Conservation (phyloP, 2,329 filamentous ascomycete genomes). For the Fusarium pilosicola region DNA sequence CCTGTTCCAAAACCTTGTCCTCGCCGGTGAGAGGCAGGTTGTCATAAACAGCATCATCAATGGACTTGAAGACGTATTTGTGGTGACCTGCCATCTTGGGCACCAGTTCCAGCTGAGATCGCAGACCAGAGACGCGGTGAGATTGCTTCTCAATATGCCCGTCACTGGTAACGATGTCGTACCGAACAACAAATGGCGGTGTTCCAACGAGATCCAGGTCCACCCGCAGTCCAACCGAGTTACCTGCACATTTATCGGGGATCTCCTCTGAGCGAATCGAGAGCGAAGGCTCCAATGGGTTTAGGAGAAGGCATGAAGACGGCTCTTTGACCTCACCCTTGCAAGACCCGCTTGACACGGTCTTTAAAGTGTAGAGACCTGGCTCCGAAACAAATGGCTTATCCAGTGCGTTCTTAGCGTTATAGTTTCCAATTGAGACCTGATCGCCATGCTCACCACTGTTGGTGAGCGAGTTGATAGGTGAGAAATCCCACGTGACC, state of each 20-base stretch:
- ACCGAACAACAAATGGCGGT: constrained; percentile 87
- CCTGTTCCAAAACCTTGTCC: constrained; percentile 78
- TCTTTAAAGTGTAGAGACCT: constrained; percentile 86
- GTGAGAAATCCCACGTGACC: constrained; percentile 84
- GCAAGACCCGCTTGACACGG: constrained; percentile 83
- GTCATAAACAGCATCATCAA: constrained; percentile 85
- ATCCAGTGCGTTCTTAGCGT: constrained; percentile 69
- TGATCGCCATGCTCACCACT: constrained; percentile 75
- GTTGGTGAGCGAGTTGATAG: constrained; percentile 73
- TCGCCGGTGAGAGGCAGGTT: constrained; percentile 69
- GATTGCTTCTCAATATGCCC: constrained; percentile 65
- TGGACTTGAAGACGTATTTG: constrained; percentile 82
- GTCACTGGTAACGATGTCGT: constrained; percentile 72
- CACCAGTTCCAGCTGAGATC: constrained; percentile 85
- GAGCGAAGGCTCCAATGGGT: constrained; percentile 87
- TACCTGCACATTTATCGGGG: constrained; percentile 93
- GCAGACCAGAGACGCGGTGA: constrained; percentile 73
- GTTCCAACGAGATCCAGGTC: constrained; percentile 91
- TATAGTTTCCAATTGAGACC: constrained; percentile 66
- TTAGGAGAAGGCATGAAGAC: constrained; percentile 90
- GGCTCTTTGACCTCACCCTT: constrained; percentile 91
- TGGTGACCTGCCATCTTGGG: constrained; percentile 86
- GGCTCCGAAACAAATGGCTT: constrained; percentile 76
- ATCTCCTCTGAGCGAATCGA: constrained; percentile 81
- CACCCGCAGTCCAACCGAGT: constrained; percentile 88